These are phyloP conservation scores for Mycena albidolilacea DNA, from an alignment of 768 basidiomycete species.

Conservation along the genomic window DNA sequence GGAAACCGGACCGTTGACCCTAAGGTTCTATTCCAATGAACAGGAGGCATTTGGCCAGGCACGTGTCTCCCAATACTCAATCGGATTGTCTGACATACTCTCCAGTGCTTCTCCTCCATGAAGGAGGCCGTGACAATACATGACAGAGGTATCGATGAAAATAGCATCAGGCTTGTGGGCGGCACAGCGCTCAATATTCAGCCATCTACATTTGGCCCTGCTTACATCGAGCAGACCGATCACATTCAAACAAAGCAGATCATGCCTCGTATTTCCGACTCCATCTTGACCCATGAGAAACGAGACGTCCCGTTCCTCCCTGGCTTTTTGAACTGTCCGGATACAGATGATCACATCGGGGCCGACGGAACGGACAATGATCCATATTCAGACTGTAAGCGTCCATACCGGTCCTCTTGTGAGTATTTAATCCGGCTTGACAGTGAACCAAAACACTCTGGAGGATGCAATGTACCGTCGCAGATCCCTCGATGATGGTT, in stretches of 20 bases:
- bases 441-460: conserved; percentile 5
- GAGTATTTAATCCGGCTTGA: neutral
- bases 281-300: neutral
- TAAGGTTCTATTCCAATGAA: conserved; percentile 16
- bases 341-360: too few relatives aligned
- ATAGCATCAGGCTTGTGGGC: conserved; percentile 5
- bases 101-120: conserved; percentile 19
- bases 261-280: neutral
- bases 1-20: conserved; percentile 19
- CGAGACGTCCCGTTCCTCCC: conserved; percentile 22
- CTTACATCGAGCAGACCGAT: conserved; percentile 23
- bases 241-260: neutral
- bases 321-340: conserved; percentile 27
- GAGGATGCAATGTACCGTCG: conserved; percentile 7
- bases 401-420: neutral
- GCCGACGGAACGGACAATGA: conserved; percentile 22
- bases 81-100: neutral
- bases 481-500: neutral
- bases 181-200: conserved; percentile 12
- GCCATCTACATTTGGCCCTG: conserved; percentile 11
- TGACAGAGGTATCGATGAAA: neutral
- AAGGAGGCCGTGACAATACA: neutral
- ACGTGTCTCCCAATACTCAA: neutral
- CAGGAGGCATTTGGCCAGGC: conserved; percentile 13
- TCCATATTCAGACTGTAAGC: conserved; percentile 21